Evolutionary conservation across 129 eudicot species (phyloP), one percentile per base, ranked within the genome.

Genomic region (Arctium lappa): DNA sequence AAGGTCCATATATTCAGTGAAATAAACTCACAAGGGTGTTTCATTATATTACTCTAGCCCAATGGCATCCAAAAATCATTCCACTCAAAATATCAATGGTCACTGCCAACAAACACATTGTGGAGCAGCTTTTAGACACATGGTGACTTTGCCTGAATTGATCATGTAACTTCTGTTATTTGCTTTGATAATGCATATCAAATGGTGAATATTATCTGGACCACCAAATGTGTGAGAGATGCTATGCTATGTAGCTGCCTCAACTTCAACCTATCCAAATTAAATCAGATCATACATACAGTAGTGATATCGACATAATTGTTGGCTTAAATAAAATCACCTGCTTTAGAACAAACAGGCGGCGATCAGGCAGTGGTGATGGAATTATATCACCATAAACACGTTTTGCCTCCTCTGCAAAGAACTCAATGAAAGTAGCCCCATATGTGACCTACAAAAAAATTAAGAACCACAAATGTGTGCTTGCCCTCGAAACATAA

Each of bases 401-500:
- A 63, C 97, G 97, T 82, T 93, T 95, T 72, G 97, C 99, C 86
- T 95, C 97, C 75, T 95, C 99, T 2, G 97, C 97, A 69, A 69
- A 91, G 88, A 91, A 95, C 89, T 95, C 99, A 30, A 93, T 62
- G 72, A 91, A 95, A 88, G 90, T 82, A 69, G 97, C 99, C 74
- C 93, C 94, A 46, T 91, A 93, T 50, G 76, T 62, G 38, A 95
- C 99, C 97, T 95, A 91, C 30, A 82, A 86, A 40, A 86, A 40
- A n/a, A 15, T 48, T 13, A 32, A 75, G 34, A 38, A 65, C 8
- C 48, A 65, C 18, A 48, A 33, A 82, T 37, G 48, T 33, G 39
- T 7, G 10, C 46, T 66, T 74, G 18, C 63, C 31, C 9, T 22
- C 2, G 6, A 60, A 29, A 69, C 48, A 44, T 15, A 0, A 75